Percentiles rank a stretch among this genome's conserved stretches.
phyloP scores from a whole-genome alignment of 768 basidiomycete species.

The Naganishia vaughanmartiniae region DNA sequence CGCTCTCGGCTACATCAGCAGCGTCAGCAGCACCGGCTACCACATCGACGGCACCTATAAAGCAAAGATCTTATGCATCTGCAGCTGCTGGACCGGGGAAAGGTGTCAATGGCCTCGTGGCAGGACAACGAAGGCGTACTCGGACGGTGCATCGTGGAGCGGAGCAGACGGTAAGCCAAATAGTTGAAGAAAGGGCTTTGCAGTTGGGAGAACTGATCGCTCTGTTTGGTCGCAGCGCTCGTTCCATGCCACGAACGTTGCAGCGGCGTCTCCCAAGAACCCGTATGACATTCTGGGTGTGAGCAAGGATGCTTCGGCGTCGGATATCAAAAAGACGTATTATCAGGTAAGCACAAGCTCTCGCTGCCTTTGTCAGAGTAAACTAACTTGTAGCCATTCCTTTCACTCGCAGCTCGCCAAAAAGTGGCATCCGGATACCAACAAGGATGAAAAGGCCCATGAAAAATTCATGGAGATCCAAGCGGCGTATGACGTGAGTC shows the following conservation, averaged over 20 bases:
- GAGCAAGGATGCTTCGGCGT: slow-evolving; percentile 70
- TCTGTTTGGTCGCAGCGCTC: background rate
- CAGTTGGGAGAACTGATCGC: background rate
- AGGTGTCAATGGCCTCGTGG: background rate
- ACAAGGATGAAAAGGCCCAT: slow-evolving; percentile 82
- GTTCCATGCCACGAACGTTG: slow-evolving; percentile 14
- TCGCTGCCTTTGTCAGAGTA: too few relatives aligned
- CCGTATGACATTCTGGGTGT: slow-evolving; percentile 92
- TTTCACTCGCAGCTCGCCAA: slow-evolving; percentile 70
- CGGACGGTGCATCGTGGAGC: background rate
- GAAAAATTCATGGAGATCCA: slow-evolving; percentile 96
- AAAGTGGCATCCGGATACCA: slow-evolving; percentile 97
- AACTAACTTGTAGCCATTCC: slow-evolving; percentile 10
- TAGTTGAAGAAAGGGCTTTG: background rate
- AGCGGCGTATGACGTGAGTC: slow-evolving; percentile 89
- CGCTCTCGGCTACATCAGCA: slow-evolving; percentile 3
- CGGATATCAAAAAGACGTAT: slow-evolving; percentile 96
- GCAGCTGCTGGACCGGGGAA: background rate
- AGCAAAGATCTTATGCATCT: background rate
- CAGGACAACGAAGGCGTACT: background rate
- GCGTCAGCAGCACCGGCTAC: slow-evolving; percentile 4
- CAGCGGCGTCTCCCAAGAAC: slow-evolving; percentile 58
- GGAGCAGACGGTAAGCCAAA: slow-evolving; percentile 11
- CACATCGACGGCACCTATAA: background rate
- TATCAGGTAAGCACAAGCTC: slow-evolving; percentile 67